Base-by-base conservation (phyloP, 1,284 basidiomycete genomes). In the Peniophora sp. region DNA sequence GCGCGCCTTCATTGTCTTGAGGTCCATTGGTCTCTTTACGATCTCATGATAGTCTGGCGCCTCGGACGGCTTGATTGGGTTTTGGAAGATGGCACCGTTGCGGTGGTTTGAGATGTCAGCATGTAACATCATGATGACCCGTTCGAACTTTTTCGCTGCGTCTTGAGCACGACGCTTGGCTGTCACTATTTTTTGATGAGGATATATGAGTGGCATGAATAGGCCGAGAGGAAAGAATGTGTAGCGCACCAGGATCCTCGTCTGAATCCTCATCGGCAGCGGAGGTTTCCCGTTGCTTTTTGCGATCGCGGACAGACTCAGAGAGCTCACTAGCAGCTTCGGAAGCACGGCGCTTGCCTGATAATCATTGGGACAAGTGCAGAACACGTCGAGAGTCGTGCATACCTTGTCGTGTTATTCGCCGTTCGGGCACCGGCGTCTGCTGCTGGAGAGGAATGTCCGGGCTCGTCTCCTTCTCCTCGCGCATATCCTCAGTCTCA, bases 31-130 rank as follows among this genome's bases (percentile, higher is more conserved):
- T 20, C 87, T 78, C 61, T 89, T 91, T 55, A 97, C 88, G 55
- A 97, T 88, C 51, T 92, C 85, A 54, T 84, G 82, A 65, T 97
- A 97, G 62, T 92, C 90, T 0, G 92, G 86, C 3, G 94, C 94
- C 58, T 95, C 91, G 14, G 80, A 81, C 52, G 80, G 79, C 62
- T 87, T 90, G 62, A 97, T 93, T 3, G 92, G 92, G 57, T 90
- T 86, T 61, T 91, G 86, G 64, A 97, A 97, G 48, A 95, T 89
- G 54, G 85, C 89, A 36, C 90, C 92, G 58, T 87, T 90, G 45
- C 86, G 81, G 61, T 95, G 90, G 58, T 85, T 79, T 2, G 83
- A 83, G 51, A 96, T 93, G 54, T 85, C 81, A 5, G 83, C 81
- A 62, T 93, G 84, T 22, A 96, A 74, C 74, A 88, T 80, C 48